phyloP scores from a whole-genome alignment of 2,329 filamentous ascomycete genomes.

The Penicillium oxalicum region DNA sequence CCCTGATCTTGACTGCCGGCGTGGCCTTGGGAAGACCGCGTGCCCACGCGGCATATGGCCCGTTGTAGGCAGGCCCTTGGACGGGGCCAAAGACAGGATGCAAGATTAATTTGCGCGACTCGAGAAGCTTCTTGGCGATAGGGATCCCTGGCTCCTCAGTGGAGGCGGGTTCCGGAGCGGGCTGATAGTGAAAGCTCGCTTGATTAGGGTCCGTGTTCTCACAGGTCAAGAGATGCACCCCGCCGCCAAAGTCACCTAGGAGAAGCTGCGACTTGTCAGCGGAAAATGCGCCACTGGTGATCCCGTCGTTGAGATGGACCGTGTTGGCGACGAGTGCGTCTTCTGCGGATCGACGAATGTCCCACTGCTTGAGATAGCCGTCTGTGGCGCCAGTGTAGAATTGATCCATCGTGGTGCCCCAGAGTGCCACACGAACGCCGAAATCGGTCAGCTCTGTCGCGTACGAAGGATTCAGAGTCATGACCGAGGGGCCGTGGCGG shows the following conservation, averaged over 20 bases:
- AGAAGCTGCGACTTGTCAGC: slow-evolving; percentile 51
- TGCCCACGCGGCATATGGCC: slow-evolving; percentile 39
- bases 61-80: slow-evolving; percentile 37
- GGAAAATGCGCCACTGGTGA: slow-evolving; percentile 55
- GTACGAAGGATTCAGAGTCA: slow-evolving; percentile 37
- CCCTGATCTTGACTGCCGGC: slow-evolving; percentile 16
- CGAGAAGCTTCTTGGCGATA: slow-evolving; percentile 25
- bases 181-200: slow-evolving; percentile 22
- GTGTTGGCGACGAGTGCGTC: slow-evolving; percentile 50
- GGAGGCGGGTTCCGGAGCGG: slow-evolving; percentile 13
- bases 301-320: slow-evolving; percentile 44
- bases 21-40: slow-evolving; percentile 20
- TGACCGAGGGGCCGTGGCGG: slow-evolving; percentile 47
- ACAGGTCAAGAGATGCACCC: slow-evolving; percentile 47
- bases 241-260: slow-evolving; percentile 53
- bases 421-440: slow-evolving; percentile 53
- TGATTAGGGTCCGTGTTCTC: slow-evolving; percentile 21
- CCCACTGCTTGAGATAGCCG: slow-evolving; percentile 55
- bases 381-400: slow-evolving; percentile 58
- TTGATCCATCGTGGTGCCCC: slow-evolving; percentile 48
- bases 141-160: slow-evolving; percentile 22
- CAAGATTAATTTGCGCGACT: slow-evolving; percentile 27
- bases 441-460: slow-evolving; percentile 50
- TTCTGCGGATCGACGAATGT: slow-evolving; percentile 48
- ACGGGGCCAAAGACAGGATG: slow-evolving; percentile 36